These are phyloP conservation scores for Diaporthe australafricana DNA, from an alignment of 2,329 filamentous ascomycete genomes.

Conservation along the genomic window DNA sequence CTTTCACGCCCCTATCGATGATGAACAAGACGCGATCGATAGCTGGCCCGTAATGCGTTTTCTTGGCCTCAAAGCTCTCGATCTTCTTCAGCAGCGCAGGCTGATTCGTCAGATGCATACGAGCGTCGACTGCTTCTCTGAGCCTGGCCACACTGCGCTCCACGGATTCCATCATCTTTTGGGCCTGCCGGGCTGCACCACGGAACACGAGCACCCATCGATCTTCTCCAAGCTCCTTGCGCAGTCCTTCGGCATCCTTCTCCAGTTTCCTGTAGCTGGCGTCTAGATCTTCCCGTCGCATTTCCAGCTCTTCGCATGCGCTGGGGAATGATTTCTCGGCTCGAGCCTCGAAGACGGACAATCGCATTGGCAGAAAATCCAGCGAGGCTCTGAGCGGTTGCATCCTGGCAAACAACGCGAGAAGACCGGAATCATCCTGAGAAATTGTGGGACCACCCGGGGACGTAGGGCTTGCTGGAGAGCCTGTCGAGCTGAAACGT, in stretches of 20 bases:
- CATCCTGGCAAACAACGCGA: conserved; percentile 94
- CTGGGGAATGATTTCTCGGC: conserved; percentile 86
- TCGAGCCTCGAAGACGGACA: conserved; percentile 85
- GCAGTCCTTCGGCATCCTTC: conserved; percentile 87
- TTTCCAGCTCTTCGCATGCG: conserved; percentile 88
- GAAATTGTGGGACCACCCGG: conserved; percentile 67
- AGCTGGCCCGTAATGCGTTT: conserved; percentile 91
- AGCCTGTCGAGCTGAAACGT: conserved; percentile 75
- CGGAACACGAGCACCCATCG: conserved; percentile 96
- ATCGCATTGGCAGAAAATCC: conserved; percentile 94
- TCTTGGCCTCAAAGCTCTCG: conserved; percentile 95
- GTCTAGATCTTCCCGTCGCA: conserved; percentile 79
- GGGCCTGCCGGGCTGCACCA: conserved; percentile 88
- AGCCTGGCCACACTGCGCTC: conserved; percentile 88
- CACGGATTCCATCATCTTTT: conserved; percentile 97
- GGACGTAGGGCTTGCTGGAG: conserved; percentile 73
- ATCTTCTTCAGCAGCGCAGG: conserved; percentile 82
- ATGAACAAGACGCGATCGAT: conserved; percentile 92
- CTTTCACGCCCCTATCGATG: conserved; percentile 94
- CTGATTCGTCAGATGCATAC: conserved; percentile 78
- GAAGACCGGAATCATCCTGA: conserved; percentile 87
- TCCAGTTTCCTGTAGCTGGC: conserved; percentile 90
- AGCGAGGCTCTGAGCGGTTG: conserved; percentile 92
- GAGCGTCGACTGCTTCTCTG: conserved; percentile 80
- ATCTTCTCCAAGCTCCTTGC: conserved; percentile 93